Percentiles rank a stretch among this genome's conserved stretches.
These are phyloP conservation scores for Penicillium olsonii DNA, from an alignment of 2,329 filamentous ascomycete genomes.

Conservation along the genomic window DNA sequence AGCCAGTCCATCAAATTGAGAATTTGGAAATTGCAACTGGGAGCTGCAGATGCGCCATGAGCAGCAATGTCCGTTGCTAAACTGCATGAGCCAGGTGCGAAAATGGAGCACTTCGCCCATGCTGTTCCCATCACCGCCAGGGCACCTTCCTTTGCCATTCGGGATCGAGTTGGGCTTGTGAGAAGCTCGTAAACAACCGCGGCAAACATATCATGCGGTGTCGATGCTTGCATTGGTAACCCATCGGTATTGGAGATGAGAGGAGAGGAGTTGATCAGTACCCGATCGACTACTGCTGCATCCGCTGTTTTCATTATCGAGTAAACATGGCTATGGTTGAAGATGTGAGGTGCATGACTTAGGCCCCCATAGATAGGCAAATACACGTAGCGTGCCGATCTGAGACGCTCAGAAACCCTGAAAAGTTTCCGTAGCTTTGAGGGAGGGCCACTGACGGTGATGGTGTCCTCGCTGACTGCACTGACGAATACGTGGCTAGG, in stretches of 20 bases:
- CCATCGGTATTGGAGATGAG: not conserved
- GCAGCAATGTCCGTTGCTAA: not conserved
- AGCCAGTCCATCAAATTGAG: not conserved
- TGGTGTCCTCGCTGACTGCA: conserved; percentile 17
- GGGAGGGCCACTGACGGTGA: conserved; percentile 31
- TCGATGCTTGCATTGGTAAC: not conserved
- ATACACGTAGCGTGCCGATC: conserved; percentile 18
- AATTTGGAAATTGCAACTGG: not conserved
- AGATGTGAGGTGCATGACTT: conserved; percentile 50
- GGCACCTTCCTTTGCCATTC: not conserved
- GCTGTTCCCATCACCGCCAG: not conserved
- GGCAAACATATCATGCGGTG: not conserved
- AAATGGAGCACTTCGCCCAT: not conserved
- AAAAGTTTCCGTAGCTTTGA: conserved; percentile 26
- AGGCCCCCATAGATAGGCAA: conserved; percentile 32
- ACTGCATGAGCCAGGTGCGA: not conserved
- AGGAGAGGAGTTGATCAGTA: too few relatives aligned
- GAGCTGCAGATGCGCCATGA: too few relatives aligned
- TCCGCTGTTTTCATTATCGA: conserved; percentile 4
- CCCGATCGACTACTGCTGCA: not conserved
- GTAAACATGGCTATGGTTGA: conserved; percentile 31
- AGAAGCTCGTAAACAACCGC: not conserved
- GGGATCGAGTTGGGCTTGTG: not conserved
- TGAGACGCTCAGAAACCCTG: conserved; percentile 21
- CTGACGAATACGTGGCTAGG: conserved; percentile 15